Evolutionary conservation across 139 green algal species (phyloP), one percentile per base, ranked within the genome.

Genomic region (Eudorina sp.): DNA sequence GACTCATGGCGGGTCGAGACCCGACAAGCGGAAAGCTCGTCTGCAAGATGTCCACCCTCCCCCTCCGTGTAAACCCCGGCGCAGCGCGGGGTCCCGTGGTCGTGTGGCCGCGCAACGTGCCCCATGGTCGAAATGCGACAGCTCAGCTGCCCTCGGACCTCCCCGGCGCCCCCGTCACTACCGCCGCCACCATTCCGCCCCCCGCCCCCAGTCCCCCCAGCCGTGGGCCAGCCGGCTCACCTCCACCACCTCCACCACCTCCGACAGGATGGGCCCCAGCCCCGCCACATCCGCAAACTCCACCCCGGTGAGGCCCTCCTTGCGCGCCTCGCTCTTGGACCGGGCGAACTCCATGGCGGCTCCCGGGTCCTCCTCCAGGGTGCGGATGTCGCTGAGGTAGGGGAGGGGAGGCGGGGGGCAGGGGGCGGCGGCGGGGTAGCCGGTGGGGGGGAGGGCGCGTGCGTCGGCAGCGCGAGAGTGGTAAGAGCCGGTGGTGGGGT

Each of bases 271-370:
- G 48, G 91, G 90, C 69, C 97, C 97, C 58, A 99, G 92, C 0
- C 98, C 98, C n/a, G 96, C 98, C 53, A 99, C 97, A 88, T 99
- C 97, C 14, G 53, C 83, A 80, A 99, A 98, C 38, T 90, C 95
- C 29, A 99, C 94, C 46, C 92, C 92, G 0, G 96, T 98, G 14
- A 93, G 91, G 34, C 96, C 97, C 69, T 99, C 96, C 90, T 96
- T 97, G 58, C 96, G 92, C 16, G 97, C 96, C 34, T 95, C 90
- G 11, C 89, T 95, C 89, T 98, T 98, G 84, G 91, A 96, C 87
- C 98, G 96, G 27, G 96, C 97, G 96, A 99, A 99, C 92, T 99
- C 96, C 88, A 97, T 95, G 34, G 97, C 97, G 74, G 96, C 92
- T 1, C 90, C 90, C 0, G 91, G 93, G 89, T 96, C 94, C 83